phyloP scores from a whole-genome alignment of 768 basidiomycete genomes.

The Mycena rosella region DNA sequence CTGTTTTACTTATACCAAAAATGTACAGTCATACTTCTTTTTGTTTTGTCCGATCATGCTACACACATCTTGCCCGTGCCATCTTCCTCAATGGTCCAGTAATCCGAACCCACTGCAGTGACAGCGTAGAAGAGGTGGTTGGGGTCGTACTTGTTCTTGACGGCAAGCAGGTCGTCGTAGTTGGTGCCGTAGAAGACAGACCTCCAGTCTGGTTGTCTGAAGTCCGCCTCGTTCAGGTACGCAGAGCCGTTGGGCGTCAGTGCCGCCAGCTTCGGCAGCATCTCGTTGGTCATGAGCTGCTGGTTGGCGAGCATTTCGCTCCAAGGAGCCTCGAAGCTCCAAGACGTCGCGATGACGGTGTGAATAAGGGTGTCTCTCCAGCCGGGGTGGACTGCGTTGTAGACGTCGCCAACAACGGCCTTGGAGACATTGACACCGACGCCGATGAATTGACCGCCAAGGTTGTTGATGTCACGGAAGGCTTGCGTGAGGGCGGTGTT shows the following conservation, averaged over 20 bases:
- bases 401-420: slow-evolving; percentile 8
- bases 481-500: slow-evolving; percentile 18
- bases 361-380: slow-evolving; percentile 15
- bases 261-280: slow-evolving; percentile 1
- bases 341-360: slow-evolving; percentile 5
- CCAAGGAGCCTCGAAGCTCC: slow-evolving; percentile 13
- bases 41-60: slow-evolving; percentile 18
- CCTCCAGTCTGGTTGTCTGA: too few species aligned
- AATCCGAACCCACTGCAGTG: slow-evolving; percentile 18
- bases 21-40: slow-evolving; percentile 8
- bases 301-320: slow-evolving; percentile 15
- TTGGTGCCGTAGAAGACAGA: slow-evolving; percentile 5
- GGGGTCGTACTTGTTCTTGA: slow-evolving; percentile 23
- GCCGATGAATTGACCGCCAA: slow-evolving; percentile 9
- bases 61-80: slow-evolving; percentile 19
- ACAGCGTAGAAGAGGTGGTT: not conserved
- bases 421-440: slow-evolving; percentile 15
- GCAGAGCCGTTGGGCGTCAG: slow-evolving; percentile 5
- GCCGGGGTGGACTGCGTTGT: slow-evolving; percentile 17
- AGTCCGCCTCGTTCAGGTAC: slow-evolving; percentile 10
- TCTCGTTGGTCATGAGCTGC: not conserved
- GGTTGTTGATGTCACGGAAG: slow-evolving; percentile 18
- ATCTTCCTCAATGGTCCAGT: slow-evolving; percentile 10
- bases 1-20: slow-evolving; percentile 15
- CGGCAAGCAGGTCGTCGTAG: slow-evolving; percentile 16